Percentiles rank a stretch among this genome's conserved stretches.
phyloP scores from a whole-genome alignment of 1,284 basidiomycete species.

The Wallemia ichthyophaga region DNA sequence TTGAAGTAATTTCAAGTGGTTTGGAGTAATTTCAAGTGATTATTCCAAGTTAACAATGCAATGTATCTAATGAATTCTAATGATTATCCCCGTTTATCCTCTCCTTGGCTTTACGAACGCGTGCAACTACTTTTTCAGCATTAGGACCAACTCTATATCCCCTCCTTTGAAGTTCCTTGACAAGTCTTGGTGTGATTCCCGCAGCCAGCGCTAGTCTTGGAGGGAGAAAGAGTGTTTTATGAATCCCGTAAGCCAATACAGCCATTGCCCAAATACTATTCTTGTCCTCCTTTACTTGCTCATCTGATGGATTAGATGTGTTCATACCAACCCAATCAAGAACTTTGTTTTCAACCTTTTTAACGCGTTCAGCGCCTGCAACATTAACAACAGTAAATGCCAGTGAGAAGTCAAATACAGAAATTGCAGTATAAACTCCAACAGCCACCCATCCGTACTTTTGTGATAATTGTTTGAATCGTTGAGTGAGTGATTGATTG shows the following conservation, averaged over 20 bases:
- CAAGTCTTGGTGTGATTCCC: constrained; percentile 52
- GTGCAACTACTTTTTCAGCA: not conserved
- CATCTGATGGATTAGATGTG: constrained; percentile 17
- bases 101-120: not conserved
- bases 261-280: constrained; percentile 70
- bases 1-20: constrained; percentile 18
- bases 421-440: constrained; percentile 45
- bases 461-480: constrained; percentile 58
- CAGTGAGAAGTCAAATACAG: constrained; percentile 43
- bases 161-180: constrained; percentile 36
- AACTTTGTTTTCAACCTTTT: constrained; percentile 28
- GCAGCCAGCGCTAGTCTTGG: constrained; percentile 66
- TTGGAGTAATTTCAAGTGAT: too few species aligned
- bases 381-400: constrained; percentile 59
- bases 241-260: constrained; percentile 71
- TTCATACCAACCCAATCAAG: constrained; percentile 11
- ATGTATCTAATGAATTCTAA: not conserved
- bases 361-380: constrained; percentile 67
- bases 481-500: constrained; percentile 8
- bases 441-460: constrained; percentile 79
- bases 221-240: constrained; percentile 83
- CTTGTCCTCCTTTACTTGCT: constrained; percentile 22
- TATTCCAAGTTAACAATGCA: not conserved
- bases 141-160: constrained; percentile 23
- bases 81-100: not conserved